These are phyloP conservation scores for Phytophthora idaei DNA, from an alignment of 352 stramenopile genomes.

Conservation along the genomic window DNA sequence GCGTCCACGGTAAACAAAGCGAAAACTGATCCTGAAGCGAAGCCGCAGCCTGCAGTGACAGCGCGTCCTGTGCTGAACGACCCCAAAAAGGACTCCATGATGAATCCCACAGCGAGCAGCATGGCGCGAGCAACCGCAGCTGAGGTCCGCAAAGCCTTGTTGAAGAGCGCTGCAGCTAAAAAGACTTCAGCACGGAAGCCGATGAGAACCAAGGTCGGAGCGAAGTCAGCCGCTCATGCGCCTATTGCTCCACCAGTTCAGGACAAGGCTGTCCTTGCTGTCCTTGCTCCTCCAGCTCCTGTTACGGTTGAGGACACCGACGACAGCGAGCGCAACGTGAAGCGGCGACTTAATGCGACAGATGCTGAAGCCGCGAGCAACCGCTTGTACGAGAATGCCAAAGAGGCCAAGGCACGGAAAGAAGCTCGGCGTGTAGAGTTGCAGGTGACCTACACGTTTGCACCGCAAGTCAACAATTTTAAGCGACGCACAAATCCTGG, in stretches of 20 bases:
- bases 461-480: constrained; percentile 58
- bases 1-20: constrained; percentile 9
- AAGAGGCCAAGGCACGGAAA: constrained; percentile 61
- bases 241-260: constrained; percentile 1
- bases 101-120: constrained; percentile 39
- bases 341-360: constrained; percentile 55
- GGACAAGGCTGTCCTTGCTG: constrained; percentile 1
- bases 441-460: constrained; percentile 62
- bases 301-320: constrained; percentile 7
- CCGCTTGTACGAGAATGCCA: constrained; percentile 65
- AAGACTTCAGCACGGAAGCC: constrained; percentile 19
- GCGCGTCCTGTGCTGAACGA: constrained; percentile 11
- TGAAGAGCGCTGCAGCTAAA: constrained; percentile 24
- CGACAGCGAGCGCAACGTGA: constrained; percentile 40
- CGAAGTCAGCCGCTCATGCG: constrained; percentile 3
- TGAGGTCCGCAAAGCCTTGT: constrained; percentile 27
- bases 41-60: constrained; percentile 7
- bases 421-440: constrained; percentile 58
- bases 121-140: constrained; percentile 29
- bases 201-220: not conserved
- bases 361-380: constrained; percentile 61
- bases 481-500: constrained; percentile 50
- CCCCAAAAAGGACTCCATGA: constrained; percentile 32
- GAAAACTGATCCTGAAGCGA: constrained; percentile 10
- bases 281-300: constrained; percentile 7